phyloP scores from a whole-genome alignment of 208 protist genomes.

The Acanthamoeba polyphaga region DNA sequence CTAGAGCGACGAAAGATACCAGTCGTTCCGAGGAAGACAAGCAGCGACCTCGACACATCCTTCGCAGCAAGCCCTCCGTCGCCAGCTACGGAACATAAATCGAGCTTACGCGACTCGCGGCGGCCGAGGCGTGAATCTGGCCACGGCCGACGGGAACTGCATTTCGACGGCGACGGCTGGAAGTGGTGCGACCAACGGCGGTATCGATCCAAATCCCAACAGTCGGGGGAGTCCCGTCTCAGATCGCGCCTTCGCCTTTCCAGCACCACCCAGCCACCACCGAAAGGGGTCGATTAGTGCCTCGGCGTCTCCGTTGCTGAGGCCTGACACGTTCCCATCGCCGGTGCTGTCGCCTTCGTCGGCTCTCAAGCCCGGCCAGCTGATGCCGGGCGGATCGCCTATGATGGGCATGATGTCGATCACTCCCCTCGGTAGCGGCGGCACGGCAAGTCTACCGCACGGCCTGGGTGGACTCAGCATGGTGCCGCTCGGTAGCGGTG shows the following conservation, averaged over 20 bases:
- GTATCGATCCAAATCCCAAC: not conserved
- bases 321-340: not conserved
- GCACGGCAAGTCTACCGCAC: not conserved
- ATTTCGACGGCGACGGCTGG: not conserved
- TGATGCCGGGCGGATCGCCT: not conserved
- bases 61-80: not conserved
- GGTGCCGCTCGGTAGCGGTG: not conserved
- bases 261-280: not conserved
- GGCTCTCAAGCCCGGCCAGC: not conserved
- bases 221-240: not conserved
- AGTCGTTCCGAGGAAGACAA: not conserved
- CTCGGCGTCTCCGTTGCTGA: not conserved
- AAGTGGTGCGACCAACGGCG: not conserved
- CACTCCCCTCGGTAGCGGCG: not conserved
- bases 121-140: not conserved
- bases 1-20: not conserved
- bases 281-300: not conserved
- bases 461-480: conserved; percentile 4
- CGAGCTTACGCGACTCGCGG: not conserved
- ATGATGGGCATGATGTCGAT: conserved; percentile 31
- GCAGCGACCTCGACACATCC: not conserved
- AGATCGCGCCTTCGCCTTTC: not conserved
- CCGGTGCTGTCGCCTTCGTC: not conserved
- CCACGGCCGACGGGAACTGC: not conserved
- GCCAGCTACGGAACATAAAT: not conserved